Percentiles rank a stretch among this genome's conserved stretches.
phyloP scores from a whole-genome alignment of 73 alveolate genomes.

The Tetrahymena thermophila region DNA sequence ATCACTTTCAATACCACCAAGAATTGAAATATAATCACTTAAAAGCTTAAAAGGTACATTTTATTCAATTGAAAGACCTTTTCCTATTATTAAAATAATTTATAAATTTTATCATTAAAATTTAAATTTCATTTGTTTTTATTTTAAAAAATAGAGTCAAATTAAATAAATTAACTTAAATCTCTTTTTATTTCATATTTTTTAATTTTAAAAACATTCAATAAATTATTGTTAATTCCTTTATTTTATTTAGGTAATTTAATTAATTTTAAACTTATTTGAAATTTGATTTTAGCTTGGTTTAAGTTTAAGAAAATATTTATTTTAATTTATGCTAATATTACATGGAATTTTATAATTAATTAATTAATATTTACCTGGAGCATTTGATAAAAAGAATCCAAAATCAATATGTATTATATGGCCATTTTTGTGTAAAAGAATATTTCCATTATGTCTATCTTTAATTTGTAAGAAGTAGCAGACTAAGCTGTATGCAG shows the following conservation, averaged over 20 bases:
- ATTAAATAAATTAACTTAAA: too few species aligned
- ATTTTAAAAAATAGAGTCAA: too few species aligned
- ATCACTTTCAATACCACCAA: slow-evolving; percentile 77
- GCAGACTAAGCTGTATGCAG: slow-evolving; percentile 85
- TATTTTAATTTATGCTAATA: too few species aligned
- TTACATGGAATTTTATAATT: too few species aligned
- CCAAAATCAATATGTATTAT: slow-evolving; percentile 91
- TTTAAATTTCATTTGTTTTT: neutral
- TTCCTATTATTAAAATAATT: neutral
- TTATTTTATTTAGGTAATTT: too few species aligned
- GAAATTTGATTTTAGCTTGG: too few species aligned
- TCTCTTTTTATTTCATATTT: too few species aligned
- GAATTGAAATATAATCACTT: slow-evolving; percentile 76
- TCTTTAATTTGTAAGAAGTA: slow-evolving; percentile 85
- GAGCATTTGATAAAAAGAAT: slow-evolving; percentile 77
- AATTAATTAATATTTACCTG: slow-evolving; percentile 43
- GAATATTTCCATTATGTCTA: slow-evolving; percentile 87
- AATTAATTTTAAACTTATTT: too few species aligned
- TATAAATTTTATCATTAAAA: neutral
- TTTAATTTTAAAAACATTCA: too few species aligned
- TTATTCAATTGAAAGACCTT: slow-evolving; percentile 81
- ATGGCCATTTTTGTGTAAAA: slow-evolving; percentile 78
- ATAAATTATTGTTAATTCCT: too few species aligned
- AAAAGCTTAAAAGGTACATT: slow-evolving; percentile 94
- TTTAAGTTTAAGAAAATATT: too few species aligned